Evolutionary conservation across 805 yeast genomes (phyloP).

Genomic region (Candida hungchunana): DNA sequence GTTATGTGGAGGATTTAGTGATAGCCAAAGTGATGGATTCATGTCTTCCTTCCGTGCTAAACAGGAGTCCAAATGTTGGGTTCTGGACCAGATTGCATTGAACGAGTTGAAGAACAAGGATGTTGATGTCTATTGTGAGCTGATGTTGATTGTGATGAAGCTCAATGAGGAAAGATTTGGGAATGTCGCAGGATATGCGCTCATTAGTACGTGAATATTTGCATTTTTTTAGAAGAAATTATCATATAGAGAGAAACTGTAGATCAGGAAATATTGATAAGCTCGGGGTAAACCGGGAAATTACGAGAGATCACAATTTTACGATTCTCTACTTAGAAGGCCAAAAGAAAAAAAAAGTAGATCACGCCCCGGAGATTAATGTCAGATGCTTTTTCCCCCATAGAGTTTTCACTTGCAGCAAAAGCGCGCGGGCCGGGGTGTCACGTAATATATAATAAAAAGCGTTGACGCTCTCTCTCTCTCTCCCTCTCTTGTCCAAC

Average conservation of each 20-base stretch:
- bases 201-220: conserved; percentile 44
- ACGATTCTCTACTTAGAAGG: no score
- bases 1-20: conserved; percentile 43
- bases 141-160: conserved; percentile 55
- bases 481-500: no score
- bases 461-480: no score
- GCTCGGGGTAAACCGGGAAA: background rate
- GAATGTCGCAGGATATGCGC: conserved; percentile 69
- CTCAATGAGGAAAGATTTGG: conserved; percentile 69
- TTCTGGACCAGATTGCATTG: conserved; percentile 45
- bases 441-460: no score
- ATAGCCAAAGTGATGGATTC: conserved; percentile 33
- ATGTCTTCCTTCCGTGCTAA: conserved; percentile 51
- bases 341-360: no score
- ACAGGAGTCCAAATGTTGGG: conserved; percentile 66
- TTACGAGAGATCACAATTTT: no score
- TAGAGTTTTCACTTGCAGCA: no score
- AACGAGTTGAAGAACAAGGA: conserved; percentile 45
- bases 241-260: background rate
- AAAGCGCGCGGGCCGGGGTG: background rate
- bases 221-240: background rate
- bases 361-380: no score
- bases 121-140: conserved; percentile 54
- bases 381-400: no score
- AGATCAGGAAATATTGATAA: background rate